A percentile compares a stretch with the other conserved stretches of the same genome.
Evolutionary conservation across 192 early-diverging fungal species (phyloP).

Genomic region (Glomus cerebriforme): DNA sequence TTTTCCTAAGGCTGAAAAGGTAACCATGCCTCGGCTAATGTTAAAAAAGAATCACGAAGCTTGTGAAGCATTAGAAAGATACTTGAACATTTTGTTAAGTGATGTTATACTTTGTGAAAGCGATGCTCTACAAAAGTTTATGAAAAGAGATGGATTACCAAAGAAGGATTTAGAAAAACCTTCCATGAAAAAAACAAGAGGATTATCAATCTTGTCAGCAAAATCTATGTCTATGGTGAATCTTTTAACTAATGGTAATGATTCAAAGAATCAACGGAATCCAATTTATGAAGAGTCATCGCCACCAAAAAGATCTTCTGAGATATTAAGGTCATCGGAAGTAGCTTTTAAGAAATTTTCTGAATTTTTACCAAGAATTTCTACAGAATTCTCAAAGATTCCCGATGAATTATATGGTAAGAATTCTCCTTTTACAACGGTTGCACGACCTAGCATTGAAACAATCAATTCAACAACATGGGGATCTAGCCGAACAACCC

Average conservation of each 20-base stretch:
- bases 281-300: not conserved
- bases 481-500: not conserved
- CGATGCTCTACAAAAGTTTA: constrained; percentile 21
- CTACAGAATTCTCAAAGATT: not conserved
- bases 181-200: not conserved
- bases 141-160: constrained; percentile 26
- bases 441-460: not conserved
- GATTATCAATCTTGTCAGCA: constrained; percentile 11
- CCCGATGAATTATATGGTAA: not conserved
- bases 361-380: not conserved
- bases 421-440: not conserved
- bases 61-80: constrained; percentile 15
- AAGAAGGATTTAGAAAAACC: not conserved
- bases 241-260: not conserved
- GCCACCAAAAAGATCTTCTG: not conserved
- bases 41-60: constrained; percentile 21
- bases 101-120: constrained; percentile 9
- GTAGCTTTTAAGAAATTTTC: not conserved
- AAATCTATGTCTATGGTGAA: constrained; percentile 26
- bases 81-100: constrained; percentile 25
- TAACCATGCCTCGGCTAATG: constrained; percentile 23
- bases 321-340: not conserved
- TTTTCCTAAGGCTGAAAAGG: constrained; percentile 27
- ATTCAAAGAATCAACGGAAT: not conserved
- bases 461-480: not conserved